A percentile compares a stretch with the other conserved stretches of the same genome.
Conservation (phyloP, 164 flowering plant species). For the Taxillus chinensis region DNA sequence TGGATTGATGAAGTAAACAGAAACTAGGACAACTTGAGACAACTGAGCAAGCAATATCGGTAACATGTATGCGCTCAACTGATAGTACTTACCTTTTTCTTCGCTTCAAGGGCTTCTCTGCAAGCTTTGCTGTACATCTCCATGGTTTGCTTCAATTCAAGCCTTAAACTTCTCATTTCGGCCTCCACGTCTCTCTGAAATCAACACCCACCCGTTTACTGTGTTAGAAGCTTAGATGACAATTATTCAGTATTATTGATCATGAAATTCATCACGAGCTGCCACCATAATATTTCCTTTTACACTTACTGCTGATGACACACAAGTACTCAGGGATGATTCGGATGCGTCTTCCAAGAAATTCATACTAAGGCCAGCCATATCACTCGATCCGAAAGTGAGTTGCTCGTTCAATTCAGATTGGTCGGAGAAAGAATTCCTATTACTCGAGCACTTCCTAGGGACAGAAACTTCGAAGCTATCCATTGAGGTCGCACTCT, state of each 20-base stretch:
- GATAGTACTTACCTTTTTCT: conserved; percentile 33
- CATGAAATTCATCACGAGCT: too few species aligned
- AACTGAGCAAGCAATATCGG: not conserved
- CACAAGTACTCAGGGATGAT: conserved; percentile 11
- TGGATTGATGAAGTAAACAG: conserved; percentile 12
- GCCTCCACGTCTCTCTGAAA: conserved; percentile 43
- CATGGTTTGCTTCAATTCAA: conserved; percentile 68
- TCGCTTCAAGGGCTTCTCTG: conserved; percentile 61
- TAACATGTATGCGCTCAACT: too few species aligned
- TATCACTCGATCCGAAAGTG: conserved; percentile 28
- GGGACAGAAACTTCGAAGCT: conserved; percentile 7
- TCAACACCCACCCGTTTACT: not conserved
- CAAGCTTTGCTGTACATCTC: conserved; percentile 69
- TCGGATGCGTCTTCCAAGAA: conserved; percentile 9
- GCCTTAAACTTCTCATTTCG: conserved; percentile 58
- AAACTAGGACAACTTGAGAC: not conserved
- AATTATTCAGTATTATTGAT: too few species aligned
- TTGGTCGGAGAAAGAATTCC: conserved; percentile 23
- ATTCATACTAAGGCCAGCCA: conserved; percentile 22
- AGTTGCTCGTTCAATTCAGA: conserved; percentile 9
- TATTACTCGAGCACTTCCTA: conserved; percentile 9
- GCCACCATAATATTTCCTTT: not conserved
- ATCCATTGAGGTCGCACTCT: conserved; percentile 9
- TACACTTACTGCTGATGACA: conserved; percentile 14
- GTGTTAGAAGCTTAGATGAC: not conserved